Evolutionary conservation across 192 early-diverging fungal genomes (phyloP), one percentile per base, ranked within the genome.

Genomic region (Coemansia sp.): DNA sequence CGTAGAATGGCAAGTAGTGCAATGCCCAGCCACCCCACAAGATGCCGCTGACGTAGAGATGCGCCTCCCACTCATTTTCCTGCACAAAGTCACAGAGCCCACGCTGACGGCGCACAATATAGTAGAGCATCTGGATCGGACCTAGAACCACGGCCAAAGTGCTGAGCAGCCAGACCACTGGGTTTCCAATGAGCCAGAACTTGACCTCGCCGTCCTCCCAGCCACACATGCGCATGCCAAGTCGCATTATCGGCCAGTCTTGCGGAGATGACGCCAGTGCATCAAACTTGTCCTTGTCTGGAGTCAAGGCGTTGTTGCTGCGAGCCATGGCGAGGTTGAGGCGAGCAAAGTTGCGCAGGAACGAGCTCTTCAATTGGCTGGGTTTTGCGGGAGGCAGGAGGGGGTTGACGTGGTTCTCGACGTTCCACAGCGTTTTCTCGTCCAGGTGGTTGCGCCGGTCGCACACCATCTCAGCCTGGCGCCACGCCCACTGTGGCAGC

Each of bases 401-500:
- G 0, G 87, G 79, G 75, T 99, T 92, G 74, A 76, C 77, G 68
- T 99, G 92, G 63, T 85, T 77, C 82, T 99, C 98, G 63, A 99
- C 73, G 84, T 97, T 98, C 98, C 98, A 99, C 72, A 92, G 85
- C 39, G 91, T 89, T 57, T 88, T 84, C n/a, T 86, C 80, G 57
- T 89, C 89, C 19, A 84, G 65, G 25, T 84, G 72, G 65, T 85
- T 85, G 34, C 84, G 78, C 65, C 89, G 87, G 66, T 97, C 92
- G 82, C 96, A 99, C 15, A 86, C 85, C 9, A 97, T 92, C 70
- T 98, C 98, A 17, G 87, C 83, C 85, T 99, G 98, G 72, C 87
- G 90, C 86, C 93, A 98, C 21, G 95, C 98, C 98, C 98, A 99
- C 77, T 97, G 87, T 11, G 98, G 98, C 34, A 98, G 86, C 44